Conservation (phyloP, 192 early-diverging fungal genomes). For the Linnemannia zychae region DNA sequence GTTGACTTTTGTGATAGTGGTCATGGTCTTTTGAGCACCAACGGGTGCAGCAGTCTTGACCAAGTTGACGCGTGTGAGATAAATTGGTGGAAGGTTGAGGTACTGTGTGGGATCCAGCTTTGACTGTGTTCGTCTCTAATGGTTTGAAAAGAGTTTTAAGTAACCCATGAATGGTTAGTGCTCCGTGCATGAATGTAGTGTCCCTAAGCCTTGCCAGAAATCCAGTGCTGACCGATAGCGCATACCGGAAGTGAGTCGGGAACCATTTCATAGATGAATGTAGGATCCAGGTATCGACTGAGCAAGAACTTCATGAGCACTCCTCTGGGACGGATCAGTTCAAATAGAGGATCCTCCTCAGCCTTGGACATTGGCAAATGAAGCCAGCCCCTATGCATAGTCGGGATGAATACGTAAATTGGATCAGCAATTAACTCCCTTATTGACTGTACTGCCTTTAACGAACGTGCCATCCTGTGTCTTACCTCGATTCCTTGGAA, state of each 20-base stretch:
- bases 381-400: conserved; percentile 35
- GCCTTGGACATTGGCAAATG: conserved; percentile 52
- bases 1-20: conserved; percentile 50
- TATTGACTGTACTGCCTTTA: too few relatives aligned
- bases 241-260: conserved; percentile 47
- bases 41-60: conserved; percentile 38
- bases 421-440: neutral
- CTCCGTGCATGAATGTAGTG: too few relatives aligned
- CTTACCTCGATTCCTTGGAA: conserved; percentile 51
- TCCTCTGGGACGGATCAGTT: conserved; percentile 40
- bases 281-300: conserved; percentile 40
- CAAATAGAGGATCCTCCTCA: conserved; percentile 47
- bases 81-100: conserved; percentile 46
- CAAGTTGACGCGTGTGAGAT: conserved; percentile 47
- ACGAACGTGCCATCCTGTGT: neutral
- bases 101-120: conserved; percentile 52
- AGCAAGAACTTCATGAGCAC: conserved; percentile 44
- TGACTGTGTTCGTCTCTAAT: conserved; percentile 45
- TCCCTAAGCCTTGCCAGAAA: neutral
- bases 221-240: neutral
- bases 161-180: neutral
- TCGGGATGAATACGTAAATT: neutral
- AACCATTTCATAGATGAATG: conserved; percentile 51
- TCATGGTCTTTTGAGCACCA: conserved; percentile 36
- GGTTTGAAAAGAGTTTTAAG: neutral